Evolutionary conservation across 495 filamentous ascomycete genomes (phyloP), one percentile per base, ranked within the genome.

Genomic region (Rusavskia elegans): DNA sequence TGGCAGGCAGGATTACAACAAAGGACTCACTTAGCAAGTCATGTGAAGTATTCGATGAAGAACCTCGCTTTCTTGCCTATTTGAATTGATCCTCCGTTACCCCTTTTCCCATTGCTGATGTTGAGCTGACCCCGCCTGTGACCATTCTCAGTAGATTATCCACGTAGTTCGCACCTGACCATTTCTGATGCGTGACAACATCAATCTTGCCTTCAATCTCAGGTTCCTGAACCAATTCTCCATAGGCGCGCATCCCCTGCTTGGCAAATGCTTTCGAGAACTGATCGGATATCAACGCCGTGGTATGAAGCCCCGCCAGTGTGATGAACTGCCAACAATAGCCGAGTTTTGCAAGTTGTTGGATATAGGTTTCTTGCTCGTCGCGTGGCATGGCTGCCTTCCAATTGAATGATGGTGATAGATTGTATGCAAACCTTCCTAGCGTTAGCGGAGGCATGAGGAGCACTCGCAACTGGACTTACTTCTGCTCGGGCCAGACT

Each of bases 271-370:
- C 87, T 66, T 81, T 79, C 49, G 88, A 81, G 68, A 98, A 98
- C 48, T 81, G 77, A 66, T 96, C 80, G 41, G 79, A 80, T 68
- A 93, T 93, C 25, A 98, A 77, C 20, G 92, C 92, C 5, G 87
- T 95, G 29, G 86, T 94, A 74, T 97, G 93, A 59, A 97, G 76
- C 54, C 92, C 93, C n/a, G 89, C 92, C 35, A 98, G 81, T 30
- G 93, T 98, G 74, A 98, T 97, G 79, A 98, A 98, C 68, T 98
- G 92, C 92, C 92, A 97, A 76, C 84, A 93, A 78, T 96, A 98
- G 45, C 92, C 92, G 30, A 98, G 80, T 40, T 69, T 66, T 51
- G 80, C 87, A 38, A 98, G 83, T 20, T 90, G 86, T 55, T 81
- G 71, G 72, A 98, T 97, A 71, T 96, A 98, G 20, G 93, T 97